Base-by-base conservation (phyloP, 2,329 filamentous ascomycete species). In the Tetracladium maxilliforme region DNA sequence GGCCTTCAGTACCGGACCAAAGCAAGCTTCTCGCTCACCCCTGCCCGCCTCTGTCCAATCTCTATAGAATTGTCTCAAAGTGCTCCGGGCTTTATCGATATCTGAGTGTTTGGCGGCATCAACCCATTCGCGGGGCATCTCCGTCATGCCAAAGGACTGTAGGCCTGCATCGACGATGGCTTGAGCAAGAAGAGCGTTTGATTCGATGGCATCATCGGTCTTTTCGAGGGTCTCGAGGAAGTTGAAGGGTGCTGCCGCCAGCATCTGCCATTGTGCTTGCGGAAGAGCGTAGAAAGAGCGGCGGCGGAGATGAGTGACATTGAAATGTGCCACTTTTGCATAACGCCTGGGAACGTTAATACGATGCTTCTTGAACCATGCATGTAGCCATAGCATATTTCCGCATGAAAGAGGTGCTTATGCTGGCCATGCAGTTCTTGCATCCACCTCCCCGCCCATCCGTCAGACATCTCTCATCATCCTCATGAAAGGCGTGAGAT, bases 261-360 rank as follows among this genome's bases (percentile, higher is more conserved):
- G 67, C 43, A 92, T 64, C 41, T 79, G 68, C 73, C 83, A 90
- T 47, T 98, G 86, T 2, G 65, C 58, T 30, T 76, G 71, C 2
- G 87, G 83, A 6, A 98, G 63, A 7, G 84, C 80, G 48, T 95
- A 98, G 52, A 98, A 94, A 10, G 83, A 78, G 49, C 90, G 84
- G 15, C 92, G 74, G 13, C 90, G 76, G 11, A 86, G 65, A 49
- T 95, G 87, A 5, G 87, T 95, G 35, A 80, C 76, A 49, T 92
- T 92, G 54, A 79, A 79, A 48, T 95, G 87, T 5, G 86, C 79
- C 14, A 73, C 69, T 40, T 75, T 78, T 35, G 80, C 75, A 48
- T 94, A 94, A 51, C 86, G 80, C 27, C 83, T 92, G 38, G 26
- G 15, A 18, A 23, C 24, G n/a, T n/a, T n/a, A n/a, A n/a, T n/a